Conservation (phyloP, 1,284 basidiomycete genomes). For the Peniophora sp. region DNA sequence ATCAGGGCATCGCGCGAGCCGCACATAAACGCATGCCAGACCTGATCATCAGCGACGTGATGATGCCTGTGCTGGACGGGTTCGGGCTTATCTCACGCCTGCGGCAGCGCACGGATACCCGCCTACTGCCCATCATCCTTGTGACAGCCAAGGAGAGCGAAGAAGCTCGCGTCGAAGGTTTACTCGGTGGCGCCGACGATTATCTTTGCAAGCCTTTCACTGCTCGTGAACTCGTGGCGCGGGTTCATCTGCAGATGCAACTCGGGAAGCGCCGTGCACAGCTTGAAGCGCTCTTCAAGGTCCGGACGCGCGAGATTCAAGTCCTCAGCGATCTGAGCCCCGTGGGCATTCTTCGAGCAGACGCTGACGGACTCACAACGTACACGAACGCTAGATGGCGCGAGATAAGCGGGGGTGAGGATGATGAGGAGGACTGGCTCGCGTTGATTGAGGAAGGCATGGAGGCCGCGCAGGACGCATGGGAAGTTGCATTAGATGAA, state of each 20-base stretch:
- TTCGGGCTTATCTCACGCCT: not conserved
- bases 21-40: not conserved
- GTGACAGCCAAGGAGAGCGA: conserved; percentile 1
- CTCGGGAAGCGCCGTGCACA: not conserved
- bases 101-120: not conserved
- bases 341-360: not conserved
- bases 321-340: not conserved
- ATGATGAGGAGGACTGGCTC: not conserved
- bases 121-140: not conserved
- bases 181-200: not conserved
- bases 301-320: not conserved
- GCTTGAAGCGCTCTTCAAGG: not conserved
- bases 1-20: too few relatives aligned
- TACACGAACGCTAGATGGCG: not conserved
- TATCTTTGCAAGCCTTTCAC: conserved; percentile 1
- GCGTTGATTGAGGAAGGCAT: not conserved
- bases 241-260: conserved; percentile 1
- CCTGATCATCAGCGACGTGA: conserved; percentile 1
- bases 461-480: not conserved
- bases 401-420: not conserved
- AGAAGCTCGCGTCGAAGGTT: not conserved
- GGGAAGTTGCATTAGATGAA: not conserved
- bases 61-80: conserved; percentile 1
- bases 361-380: not conserved
- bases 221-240: not conserved